Conservation (phyloP, 2,329 filamentous ascomycete genomes). For the Podosphaera fusca region DNA sequence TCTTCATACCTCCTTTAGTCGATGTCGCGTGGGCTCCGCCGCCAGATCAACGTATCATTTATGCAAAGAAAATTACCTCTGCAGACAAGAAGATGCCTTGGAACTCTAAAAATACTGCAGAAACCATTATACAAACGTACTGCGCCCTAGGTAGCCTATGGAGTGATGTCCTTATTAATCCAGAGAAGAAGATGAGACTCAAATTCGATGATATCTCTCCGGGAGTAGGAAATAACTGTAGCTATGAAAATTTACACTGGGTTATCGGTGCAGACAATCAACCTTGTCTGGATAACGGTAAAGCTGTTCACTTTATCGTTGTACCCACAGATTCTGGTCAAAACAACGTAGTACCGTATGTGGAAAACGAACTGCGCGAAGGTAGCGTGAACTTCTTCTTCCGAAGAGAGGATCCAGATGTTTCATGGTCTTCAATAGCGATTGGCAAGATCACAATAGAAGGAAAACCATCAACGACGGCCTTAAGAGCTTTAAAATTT, state of each 20-base stretch:
- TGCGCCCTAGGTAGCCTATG: conserved; percentile 1
- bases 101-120: neutral
- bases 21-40: conserved; percentile 12
- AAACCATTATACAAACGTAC: neutral
- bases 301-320: neutral
- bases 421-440: neutral
- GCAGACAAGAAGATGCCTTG: conserved; percentile 1
- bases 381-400: conserved; percentile 1
- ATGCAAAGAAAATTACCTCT: conserved; percentile 1
- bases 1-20: conserved; percentile 40
- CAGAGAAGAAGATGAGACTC: conserved; percentile 1
- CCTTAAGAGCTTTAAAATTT: neutral
- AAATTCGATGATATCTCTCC: neutral
- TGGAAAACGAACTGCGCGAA: neutral
- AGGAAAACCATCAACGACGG: neutral
- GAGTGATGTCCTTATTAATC: neutral
- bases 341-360: neutral
- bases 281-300: no score
- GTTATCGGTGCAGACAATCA: neutral
- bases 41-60: conserved; percentile 5
- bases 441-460: conserved; percentile 1
- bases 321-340: neutral
- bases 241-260: neutral
- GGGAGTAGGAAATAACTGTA: neutral
- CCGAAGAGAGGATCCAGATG: neutral